Conservation (phyloP, 2,329 filamentous ascomycete species). For the Aspergillus spinulosporus region DNA sequence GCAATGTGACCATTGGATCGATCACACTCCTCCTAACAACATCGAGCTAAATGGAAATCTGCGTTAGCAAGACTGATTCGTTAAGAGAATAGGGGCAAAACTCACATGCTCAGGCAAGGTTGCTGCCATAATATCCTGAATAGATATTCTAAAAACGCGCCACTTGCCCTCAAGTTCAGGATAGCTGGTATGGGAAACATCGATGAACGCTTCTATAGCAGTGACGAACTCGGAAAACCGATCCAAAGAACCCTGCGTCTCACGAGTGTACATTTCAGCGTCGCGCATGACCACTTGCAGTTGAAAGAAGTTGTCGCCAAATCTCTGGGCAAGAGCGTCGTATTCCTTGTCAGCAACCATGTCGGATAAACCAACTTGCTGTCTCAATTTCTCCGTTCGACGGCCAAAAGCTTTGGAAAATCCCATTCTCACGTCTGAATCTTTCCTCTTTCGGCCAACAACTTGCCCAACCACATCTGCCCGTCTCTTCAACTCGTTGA, state of each 20-base stretch:
- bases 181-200: slow-evolving; percentile 66
- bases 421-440: slow-evolving; percentile 81
- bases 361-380: slow-evolving; percentile 63
- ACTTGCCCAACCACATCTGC: slow-evolving; percentile 90
- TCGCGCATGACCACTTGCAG: slow-evolving; percentile 90
- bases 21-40: slow-evolving; percentile 80
- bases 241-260: slow-evolving; percentile 74
- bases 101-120: slow-evolving; percentile 79
- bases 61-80: slow-evolving; percentile 9
- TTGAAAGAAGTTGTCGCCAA: slow-evolving; percentile 87
- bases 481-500: slow-evolving; percentile 94
- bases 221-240: slow-evolving; percentile 78
- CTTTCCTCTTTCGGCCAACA: slow-evolving; percentile 79
- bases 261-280: slow-evolving; percentile 85
- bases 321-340: slow-evolving; percentile 76
- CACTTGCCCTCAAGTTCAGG: slow-evolving; percentile 91
- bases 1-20: slow-evolving; percentile 75
- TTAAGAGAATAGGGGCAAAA: slow-evolving; percentile 7
- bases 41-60: slow-evolving; percentile 43
- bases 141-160: slow-evolving; percentile 84
- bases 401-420: slow-evolving; percentile 88
- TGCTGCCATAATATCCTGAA: slow-evolving; percentile 80
- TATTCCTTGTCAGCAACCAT: slow-evolving; percentile 80
- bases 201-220: slow-evolving; percentile 80
- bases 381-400: slow-evolving; percentile 80